phyloP scores from a whole-genome alignment of 192 early-diverging fungal species.

The Coemansia sp. region DNA sequence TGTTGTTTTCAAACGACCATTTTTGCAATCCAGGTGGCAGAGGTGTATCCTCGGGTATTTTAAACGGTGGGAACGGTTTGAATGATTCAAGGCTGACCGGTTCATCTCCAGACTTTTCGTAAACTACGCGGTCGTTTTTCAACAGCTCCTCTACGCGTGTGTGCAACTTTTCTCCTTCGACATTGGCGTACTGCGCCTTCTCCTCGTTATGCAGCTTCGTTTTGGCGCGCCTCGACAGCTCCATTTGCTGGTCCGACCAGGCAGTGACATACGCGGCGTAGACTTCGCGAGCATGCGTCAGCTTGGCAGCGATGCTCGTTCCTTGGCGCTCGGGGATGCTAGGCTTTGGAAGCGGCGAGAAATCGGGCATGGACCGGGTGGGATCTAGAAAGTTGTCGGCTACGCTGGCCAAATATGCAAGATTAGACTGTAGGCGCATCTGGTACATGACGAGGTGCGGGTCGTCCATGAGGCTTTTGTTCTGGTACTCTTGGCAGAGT shows the following conservation, averaged over 20 bases:
- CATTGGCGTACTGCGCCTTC: slow-evolving; percentile 13
- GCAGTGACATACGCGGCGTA: slow-evolving; percentile 35
- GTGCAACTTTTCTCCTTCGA: slow-evolving; percentile 36
- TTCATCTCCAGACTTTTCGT: slow-evolving; percentile 42
- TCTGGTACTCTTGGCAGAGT: slow-evolving; percentile 63
- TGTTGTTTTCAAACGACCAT: slow-evolving; percentile 40
- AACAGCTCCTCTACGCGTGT: slow-evolving; percentile 38
- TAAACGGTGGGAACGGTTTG: slow-evolving; percentile 50
- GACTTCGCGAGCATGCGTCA: slow-evolving; percentile 42
- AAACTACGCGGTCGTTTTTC: slow-evolving; percentile 34
- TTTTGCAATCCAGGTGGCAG: slow-evolving; percentile 43
- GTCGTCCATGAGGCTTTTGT: slow-evolving; percentile 59
- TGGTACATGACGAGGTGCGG: slow-evolving; percentile 61
- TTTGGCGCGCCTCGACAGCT: slow-evolving; percentile 44
- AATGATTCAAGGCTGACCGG: slow-evolving; percentile 27
- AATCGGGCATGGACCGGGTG: slow-evolving; percentile 36
- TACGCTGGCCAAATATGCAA: slow-evolving; percentile 63
- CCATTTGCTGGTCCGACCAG: slow-evolving; percentile 42
- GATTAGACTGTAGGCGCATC: slow-evolving; percentile 62
- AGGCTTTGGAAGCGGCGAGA: slow-evolving; percentile 40
- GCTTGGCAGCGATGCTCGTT: slow-evolving; percentile 28
- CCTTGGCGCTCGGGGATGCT: slow-evolving; percentile 29
- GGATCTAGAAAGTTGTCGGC: slow-evolving; percentile 59
- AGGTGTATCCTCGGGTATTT: slow-evolving; percentile 17
- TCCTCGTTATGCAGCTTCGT: slow-evolving; percentile 18